Conservation (phyloP, 2,329 filamentous ascomycete species). For the Clonostachys rhizophaga region DNA sequence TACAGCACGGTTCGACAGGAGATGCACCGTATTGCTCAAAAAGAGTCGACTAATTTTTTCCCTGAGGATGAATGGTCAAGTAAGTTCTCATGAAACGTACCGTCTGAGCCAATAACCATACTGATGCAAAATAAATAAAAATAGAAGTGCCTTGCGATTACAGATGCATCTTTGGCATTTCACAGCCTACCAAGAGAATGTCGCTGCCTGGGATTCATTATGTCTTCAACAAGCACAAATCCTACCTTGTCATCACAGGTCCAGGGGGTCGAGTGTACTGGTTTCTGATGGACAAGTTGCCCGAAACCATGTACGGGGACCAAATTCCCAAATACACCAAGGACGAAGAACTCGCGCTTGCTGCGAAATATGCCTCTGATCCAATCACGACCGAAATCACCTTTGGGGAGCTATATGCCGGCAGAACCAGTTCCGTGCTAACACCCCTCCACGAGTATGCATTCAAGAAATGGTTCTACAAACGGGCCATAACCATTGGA, state of each 20-base stretch:
- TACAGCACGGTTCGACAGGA: slow-evolving; percentile 23
- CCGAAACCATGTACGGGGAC: slow-evolving; percentile 16
- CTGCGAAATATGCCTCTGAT: not conserved
- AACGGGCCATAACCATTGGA: slow-evolving; percentile 29
- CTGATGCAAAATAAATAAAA: not conserved
- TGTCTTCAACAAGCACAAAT: slow-evolving; percentile 5
- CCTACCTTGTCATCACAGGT: slow-evolving; percentile 17
- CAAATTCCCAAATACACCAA: slow-evolving; percentile 10
- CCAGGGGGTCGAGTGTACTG: slow-evolving; percentile 21
- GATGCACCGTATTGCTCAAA: slow-evolving; percentile 11
- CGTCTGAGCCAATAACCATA: too few relatives aligned
- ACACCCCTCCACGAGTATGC: slow-evolving; percentile 24
- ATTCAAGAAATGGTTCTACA: slow-evolving; percentile 29
- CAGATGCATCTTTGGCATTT: slow-evolving; percentile 27
- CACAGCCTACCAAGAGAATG: slow-evolving; percentile 12
- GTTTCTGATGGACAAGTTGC: slow-evolving; percentile 23
- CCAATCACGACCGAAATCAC: not conserved
- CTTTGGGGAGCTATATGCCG: slow-evolving; percentile 20
- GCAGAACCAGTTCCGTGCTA: slow-evolving; percentile 16
- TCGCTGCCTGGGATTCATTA: not conserved
- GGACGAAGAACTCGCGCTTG: slow-evolving; percentile 10
- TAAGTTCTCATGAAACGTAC: not conserved
- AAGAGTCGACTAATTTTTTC: slow-evolving; percentile 13
- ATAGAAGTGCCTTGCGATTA: slow-evolving; percentile 11
- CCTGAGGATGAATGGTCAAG: slow-evolving; percentile 6